Evolutionary conservation across 352 stramenopile species (phyloP).

Genomic region (Globisporangium heterothallicum): DNA sequence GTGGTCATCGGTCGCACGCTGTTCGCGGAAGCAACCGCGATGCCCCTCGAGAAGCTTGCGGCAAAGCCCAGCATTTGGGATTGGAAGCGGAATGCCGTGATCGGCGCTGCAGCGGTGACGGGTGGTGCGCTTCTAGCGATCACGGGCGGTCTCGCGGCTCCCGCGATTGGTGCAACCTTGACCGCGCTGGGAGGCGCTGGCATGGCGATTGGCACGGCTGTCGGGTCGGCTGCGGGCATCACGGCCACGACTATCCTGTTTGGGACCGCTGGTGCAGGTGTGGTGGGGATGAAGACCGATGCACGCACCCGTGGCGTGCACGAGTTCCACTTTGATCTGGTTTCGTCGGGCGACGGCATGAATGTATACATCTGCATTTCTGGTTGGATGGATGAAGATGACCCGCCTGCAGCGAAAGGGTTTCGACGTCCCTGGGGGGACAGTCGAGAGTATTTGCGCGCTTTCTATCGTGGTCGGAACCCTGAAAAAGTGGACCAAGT

Average conservation of each 20-base stretch:
- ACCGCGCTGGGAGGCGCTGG: slow-evolving; percentile 58
- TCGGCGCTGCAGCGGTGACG: slow-evolving; percentile 62
- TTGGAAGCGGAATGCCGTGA: slow-evolving; percentile 74
- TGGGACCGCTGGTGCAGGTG: slow-evolving; percentile 67
- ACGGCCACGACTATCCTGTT: slow-evolving; percentile 77
- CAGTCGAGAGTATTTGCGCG: slow-evolving; percentile 67
- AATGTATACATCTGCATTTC: slow-evolving; percentile 87
- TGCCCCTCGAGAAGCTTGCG: slow-evolving; percentile 58
- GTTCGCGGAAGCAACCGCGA: slow-evolving; percentile 65
- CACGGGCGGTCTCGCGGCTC: slow-evolving; percentile 59
- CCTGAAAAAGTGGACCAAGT: slow-evolving; percentile 72
- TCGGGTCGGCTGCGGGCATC: slow-evolving; percentile 47
- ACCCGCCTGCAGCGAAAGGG: slow-evolving; percentile 31
- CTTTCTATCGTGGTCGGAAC: slow-evolving; percentile 67
- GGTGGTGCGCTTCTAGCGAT: slow-evolving; percentile 69
- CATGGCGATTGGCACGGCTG: slow-evolving; percentile 46
- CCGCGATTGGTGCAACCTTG: slow-evolving; percentile 56
- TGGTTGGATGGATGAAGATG: slow-evolving; percentile 79
- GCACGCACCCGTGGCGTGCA: slow-evolving; percentile 66
- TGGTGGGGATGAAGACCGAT: slow-evolving; percentile 80
- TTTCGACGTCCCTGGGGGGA: slow-evolving; percentile 78
- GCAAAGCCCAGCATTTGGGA: slow-evolving; percentile 60
- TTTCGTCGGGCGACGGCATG: slow-evolving; percentile 77
- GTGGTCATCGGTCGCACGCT: slow-evolving; percentile 59
- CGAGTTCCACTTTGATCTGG: slow-evolving; percentile 77